A percentile compares a stretch with the other conserved stretches of the same genome.
Evolutionary conservation across 345 rosid genomes (phyloP).

Genomic region (Abelmoschus esculentus): DNA sequence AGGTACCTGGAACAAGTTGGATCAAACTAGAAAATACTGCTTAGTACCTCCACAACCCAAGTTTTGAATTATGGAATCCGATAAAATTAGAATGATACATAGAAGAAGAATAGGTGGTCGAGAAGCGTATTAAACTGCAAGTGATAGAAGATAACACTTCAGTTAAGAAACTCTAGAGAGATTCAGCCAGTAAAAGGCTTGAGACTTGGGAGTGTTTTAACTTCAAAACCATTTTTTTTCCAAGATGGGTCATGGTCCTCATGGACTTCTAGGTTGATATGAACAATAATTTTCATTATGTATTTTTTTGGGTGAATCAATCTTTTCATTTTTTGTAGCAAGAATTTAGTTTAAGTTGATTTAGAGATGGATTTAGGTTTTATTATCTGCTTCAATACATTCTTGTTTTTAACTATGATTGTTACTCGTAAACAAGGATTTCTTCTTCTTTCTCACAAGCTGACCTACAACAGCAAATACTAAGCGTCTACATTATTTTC

Average conservation of each 20-base stretch:
- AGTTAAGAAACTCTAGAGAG: too few relatives aligned
- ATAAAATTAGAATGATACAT: too few relatives aligned
- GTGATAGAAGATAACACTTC: not conserved
- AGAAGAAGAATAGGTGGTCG: not conserved
- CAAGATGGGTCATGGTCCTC: not conserved
- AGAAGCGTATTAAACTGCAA: not conserved
- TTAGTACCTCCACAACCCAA: not conserved
- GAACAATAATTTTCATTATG: not conserved
- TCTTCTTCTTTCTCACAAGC: not conserved
- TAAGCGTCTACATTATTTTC: not conserved
- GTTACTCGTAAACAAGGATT: not conserved
- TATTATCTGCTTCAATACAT: not conserved
- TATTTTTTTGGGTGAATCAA: not conserved
- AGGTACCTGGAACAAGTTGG: conserved; percentile 55
- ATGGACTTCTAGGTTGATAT: not conserved
- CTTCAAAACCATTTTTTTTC: not conserved
- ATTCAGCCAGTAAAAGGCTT: too few relatives aligned
- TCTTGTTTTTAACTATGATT: not conserved
- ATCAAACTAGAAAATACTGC: conserved; percentile 14
- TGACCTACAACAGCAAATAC: not conserved
- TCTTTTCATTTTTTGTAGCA: not conserved
- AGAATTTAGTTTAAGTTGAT: not conserved
- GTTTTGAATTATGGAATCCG: not conserved
- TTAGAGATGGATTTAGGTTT: not conserved
- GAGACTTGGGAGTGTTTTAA: not conserved